Base-by-base conservation (phyloP, 176 grass and related monocot genomes). In the Eragrostis nindensis region DNA sequence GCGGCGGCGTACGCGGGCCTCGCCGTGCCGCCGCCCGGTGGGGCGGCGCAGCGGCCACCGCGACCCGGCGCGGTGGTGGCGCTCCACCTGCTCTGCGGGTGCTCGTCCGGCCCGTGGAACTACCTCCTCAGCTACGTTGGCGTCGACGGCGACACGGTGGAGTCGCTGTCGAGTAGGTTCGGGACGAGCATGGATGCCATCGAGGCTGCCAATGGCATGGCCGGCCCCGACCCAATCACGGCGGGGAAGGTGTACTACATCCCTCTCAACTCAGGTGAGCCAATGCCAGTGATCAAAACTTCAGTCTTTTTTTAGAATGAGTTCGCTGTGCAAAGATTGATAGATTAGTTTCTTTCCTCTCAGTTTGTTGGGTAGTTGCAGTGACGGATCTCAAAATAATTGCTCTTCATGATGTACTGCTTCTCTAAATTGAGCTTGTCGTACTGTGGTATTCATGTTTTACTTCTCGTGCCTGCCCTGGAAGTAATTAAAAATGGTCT, bases 121-220 rank as follows among this genome's bases (percentile, higher is more conserved):
- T 99, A 99, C 82, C 87, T 99, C 49, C 90, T 99, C 75, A 99
- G 76, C 79, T 95, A 99, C 89, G 92, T 89, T 36, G 86, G 91
- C 36, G 86, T 91, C 19, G 88, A 90, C 5, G 96, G 92, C 2
- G 92, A 99, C 82, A 91, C 92, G 13, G 71, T 99, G 21, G 86
- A 90, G 82, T 89, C 96, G 16, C 82, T 99, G 5, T 94, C 96
- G 24, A 99, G 96, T 52, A 88, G 92, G 84, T 99, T 99, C 25
- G 96, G 96, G 62, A 84, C 86, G 15, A 99, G 96, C 86, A 99
- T 99, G 96, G 96, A 99, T 84, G 91, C 86, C 65, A 99, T 99
- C 66, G 96, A 99, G 90, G 82, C 90, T 29, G 92, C 89, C 40
- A 99, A 99, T 74, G 88, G 88, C 81, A 87, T 99, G 91, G 29